Percentiles rank a stretch among this genome's conserved stretches.
These are phyloP conservation scores for Didymella exigua DNA, from an alignment of 2,329 filamentous ascomycete genomes.

Conservation along the genomic window DNA sequence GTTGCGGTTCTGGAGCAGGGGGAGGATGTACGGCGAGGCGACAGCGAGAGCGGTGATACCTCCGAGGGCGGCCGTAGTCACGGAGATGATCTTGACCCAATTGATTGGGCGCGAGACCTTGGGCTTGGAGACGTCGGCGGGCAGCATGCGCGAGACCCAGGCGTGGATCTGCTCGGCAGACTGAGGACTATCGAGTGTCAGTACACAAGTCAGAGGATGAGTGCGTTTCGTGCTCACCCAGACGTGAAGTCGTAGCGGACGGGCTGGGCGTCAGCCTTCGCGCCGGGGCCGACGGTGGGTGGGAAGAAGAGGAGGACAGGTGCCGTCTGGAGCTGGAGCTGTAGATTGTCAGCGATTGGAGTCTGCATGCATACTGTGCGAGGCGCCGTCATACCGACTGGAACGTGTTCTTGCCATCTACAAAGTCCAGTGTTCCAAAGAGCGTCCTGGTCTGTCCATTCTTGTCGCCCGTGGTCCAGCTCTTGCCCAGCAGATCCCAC, in stretches of 20 bases:
- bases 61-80: conserved; percentile 72
- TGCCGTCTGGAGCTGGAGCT: conserved; percentile 94
- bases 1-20: conserved; percentile 86
- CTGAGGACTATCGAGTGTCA: conserved; percentile 61
- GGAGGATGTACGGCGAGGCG: conserved; percentile 77
- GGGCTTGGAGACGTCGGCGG: conserved; percentile 71
- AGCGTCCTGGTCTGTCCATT: conserved; percentile 72
- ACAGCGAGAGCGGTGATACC: conserved; percentile 71
- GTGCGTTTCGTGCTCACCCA: conserved; percentile 63
- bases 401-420: conserved; percentile 81
- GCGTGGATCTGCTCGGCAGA: conserved; percentile 76
- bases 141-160: conserved; percentile 80
- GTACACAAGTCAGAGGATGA: background rate
- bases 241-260: conserved; percentile 82
- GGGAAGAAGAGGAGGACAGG: conserved; percentile 88
- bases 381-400: conserved; percentile 68
- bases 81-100: conserved; percentile 74
- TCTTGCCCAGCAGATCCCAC: conserved; percentile 84
- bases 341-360: conserved; percentile 23
- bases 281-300: conserved; percentile 81
- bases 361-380: background rate
- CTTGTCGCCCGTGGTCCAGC: conserved; percentile 87
- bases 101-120: conserved; percentile 84
- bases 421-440: conserved; percentile 86
- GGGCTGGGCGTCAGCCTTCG: conserved; percentile 71